Conservation (phyloP, 108 stramenopile genomes). For the Cyclotella kingstonii region DNA sequence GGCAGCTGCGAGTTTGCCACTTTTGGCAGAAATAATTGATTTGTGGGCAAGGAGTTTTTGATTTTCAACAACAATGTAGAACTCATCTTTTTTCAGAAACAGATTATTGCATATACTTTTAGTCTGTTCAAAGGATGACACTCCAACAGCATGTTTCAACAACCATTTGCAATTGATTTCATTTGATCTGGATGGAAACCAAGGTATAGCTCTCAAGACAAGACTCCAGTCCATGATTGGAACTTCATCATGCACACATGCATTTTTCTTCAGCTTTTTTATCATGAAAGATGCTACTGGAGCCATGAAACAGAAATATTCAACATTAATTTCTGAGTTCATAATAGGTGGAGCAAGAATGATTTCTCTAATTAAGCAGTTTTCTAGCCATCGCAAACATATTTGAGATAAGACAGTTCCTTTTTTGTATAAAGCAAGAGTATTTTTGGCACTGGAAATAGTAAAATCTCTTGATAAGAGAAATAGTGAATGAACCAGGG, state of each 20-base stretch:
- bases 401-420: conserved; percentile 13
- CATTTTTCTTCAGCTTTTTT: conserved; percentile 5
- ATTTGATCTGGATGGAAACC: conserved; percentile 9
- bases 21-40: conserved; percentile 53
- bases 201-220: conserved; percentile 13
- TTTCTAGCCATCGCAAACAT: conserved; percentile 30
- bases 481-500: conserved; percentile 34
- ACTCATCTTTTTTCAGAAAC: conserved; percentile 24
- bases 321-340: background rate
- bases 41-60: conserved; percentile 49
- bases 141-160: background rate
- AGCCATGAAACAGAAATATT: conserved; percentile 9
- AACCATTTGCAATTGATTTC: conserved; percentile 24
- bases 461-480: conserved; percentile 9
- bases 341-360: background rate
- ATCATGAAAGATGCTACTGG: conserved; percentile 5
- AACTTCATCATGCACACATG: too few species aligned
- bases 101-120: background rate
- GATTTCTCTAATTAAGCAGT: background rate
- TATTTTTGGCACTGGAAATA: conserved; percentile 4
- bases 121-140: background rate
- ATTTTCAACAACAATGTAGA: conserved; percentile 45
- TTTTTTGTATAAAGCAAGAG: conserved; percentile 22
- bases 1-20: conserved; percentile 73
- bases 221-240: conserved; percentile 34